phyloP scores from a whole-genome alignment of 2,329 filamentous ascomycete genomes.

The Pezicula carpinea region DNA sequence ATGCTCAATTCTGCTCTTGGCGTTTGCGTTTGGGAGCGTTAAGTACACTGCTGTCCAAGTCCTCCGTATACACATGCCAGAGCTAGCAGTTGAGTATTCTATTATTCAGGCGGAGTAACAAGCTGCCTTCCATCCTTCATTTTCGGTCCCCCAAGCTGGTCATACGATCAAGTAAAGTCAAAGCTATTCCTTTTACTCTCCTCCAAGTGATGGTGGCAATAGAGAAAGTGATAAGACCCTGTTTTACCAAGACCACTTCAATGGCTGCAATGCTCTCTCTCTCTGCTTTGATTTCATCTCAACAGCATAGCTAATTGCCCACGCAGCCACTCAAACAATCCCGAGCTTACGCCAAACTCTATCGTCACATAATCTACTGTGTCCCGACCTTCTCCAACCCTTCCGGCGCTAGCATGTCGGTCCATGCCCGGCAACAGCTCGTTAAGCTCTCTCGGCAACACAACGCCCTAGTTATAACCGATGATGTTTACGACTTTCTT shows the following conservation, averaged over 20 bases:
- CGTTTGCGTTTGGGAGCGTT: too few species aligned
- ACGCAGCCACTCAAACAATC: constrained; percentile 10
- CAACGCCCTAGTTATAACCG: constrained; percentile 78
- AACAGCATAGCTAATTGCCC: neutral
- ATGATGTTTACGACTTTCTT: constrained; percentile 93
- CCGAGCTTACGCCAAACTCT: constrained; percentile 64
- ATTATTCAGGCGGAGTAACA: too few species aligned
- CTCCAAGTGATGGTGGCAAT: too few species aligned
- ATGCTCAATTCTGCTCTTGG: too few species aligned
- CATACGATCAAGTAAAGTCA: too few species aligned
- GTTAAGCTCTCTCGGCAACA: constrained; percentile 72
- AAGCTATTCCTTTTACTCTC: too few species aligned
- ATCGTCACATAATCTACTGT: constrained; percentile 81
- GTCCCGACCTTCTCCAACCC: constrained; percentile 90
- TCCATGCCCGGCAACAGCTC: constrained; percentile 60
- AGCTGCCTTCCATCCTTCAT: too few species aligned
- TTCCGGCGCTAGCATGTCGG: constrained; percentile 75
- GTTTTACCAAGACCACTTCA: neutral
- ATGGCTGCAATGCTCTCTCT: neutral
- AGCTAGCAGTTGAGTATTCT: too few species aligned
- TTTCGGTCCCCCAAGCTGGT: too few species aligned
- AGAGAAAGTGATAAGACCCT: neutral
- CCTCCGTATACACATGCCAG: too few species aligned
- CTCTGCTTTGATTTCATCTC: neutral
- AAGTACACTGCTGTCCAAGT: too few species aligned